Conservation (phyloP, 495 filamentous ascomycete species). For the Aspergillus leporis region DNA sequence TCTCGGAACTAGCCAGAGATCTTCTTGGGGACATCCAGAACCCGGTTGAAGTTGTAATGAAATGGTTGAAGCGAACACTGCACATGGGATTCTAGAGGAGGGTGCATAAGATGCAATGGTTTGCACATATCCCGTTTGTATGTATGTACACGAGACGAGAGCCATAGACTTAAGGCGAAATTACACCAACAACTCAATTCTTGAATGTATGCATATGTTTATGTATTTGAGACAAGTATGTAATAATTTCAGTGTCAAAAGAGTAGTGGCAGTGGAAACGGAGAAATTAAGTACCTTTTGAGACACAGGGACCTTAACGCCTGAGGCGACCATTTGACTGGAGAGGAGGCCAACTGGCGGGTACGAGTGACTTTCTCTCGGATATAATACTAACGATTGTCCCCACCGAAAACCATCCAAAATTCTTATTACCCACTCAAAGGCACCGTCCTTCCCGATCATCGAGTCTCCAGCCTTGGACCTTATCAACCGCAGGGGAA, state of each 20-base stretch:
- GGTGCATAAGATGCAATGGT: neutral
- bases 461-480: conserved; percentile 16
- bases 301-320: neutral
- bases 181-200: too few species aligned
- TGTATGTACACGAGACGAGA: too few species aligned
- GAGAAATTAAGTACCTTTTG: neutral
- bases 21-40: conserved; percentile 23
- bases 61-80: conserved; percentile 35
- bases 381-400: conserved; percentile 17
- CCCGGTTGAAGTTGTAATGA: conserved; percentile 27
- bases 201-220: too few species aligned
- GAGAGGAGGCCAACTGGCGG: neutral
- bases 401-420: conserved; percentile 22
- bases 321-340: too few species aligned
- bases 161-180: too few species aligned
- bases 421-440: conserved; percentile 24
- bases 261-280: neutral
- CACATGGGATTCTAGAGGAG: conserved; percentile 22
- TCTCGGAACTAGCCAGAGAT: conserved; percentile 29
- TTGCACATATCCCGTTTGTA: neutral
- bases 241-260: too few species aligned
- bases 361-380: neutral
- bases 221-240: too few species aligned
- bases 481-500: conserved; percentile 21
- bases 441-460: conserved; percentile 14